These are phyloP conservation scores for Nyssa sinensis DNA, from an alignment of 148 eudicot species.

Conservation along the genomic window DNA sequence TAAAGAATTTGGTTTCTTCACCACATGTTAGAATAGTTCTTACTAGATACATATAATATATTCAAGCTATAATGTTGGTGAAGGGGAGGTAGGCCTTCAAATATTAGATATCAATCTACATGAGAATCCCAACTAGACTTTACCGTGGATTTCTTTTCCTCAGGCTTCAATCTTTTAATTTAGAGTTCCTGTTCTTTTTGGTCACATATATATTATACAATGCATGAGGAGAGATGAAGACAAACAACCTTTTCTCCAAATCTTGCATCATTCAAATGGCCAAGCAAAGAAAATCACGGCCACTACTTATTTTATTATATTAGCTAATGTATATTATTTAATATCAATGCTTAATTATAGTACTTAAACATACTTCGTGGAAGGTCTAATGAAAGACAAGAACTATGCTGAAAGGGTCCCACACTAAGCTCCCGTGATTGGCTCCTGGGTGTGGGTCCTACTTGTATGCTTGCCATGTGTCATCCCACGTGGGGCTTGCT, in stretches of 20 bases:
- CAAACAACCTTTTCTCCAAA: constrained; percentile 17
- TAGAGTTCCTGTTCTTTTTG: constrained; percentile 1
- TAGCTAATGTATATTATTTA: not conserved
- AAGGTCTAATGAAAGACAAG: not conserved
- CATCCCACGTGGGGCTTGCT: constrained; percentile 20
- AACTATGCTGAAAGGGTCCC: not conserved
- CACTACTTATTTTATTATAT: not conserved
- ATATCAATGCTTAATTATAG: not conserved
- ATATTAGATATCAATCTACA: constrained; percentile 16
- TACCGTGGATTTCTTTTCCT: constrained; percentile 7
- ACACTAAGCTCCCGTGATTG: not conserved
- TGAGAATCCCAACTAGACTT: not conserved
- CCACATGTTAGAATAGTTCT: constrained; percentile 3
- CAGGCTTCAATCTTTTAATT: constrained; percentile 3
- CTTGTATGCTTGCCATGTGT: not conserved
- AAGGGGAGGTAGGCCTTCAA: constrained; percentile 21
- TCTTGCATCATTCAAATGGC: constrained; percentile 12
- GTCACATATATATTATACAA: constrained; percentile 15
- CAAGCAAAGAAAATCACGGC: not conserved
- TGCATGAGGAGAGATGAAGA: constrained; percentile 19
- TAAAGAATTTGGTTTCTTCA: not conserved
- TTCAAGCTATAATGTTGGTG: constrained; percentile 24
- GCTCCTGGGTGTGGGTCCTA: not conserved
- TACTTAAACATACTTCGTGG: too few relatives aligned
- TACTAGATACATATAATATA: not conserved